These are phyloP conservation scores for Colletotrichum cuscutae DNA, from an alignment of 2,329 filamentous ascomycete species.

Conservation along the genomic window DNA sequence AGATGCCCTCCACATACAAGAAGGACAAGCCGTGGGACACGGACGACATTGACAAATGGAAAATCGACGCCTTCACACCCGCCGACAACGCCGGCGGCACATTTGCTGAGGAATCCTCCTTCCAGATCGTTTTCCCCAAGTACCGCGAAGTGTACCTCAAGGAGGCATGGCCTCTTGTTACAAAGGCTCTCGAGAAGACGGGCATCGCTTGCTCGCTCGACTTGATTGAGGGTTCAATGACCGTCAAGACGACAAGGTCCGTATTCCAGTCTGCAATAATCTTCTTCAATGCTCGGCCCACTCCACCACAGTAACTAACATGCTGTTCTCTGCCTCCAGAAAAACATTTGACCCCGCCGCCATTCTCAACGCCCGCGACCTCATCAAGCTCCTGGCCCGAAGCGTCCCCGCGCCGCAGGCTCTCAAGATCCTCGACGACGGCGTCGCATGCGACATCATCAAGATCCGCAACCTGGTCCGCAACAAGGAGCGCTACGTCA, in stretches of 20 bases:
- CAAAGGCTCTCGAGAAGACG: constrained; percentile 83
- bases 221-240: constrained; percentile 96
- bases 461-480: constrained; percentile 91
- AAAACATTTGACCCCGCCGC: constrained; percentile 93
- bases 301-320: constrained; percentile 2
- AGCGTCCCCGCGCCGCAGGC: constrained; percentile 95
- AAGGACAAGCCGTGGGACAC: constrained; percentile 95
- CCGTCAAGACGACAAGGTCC: constrained; percentile 90
- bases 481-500: constrained; percentile 96
- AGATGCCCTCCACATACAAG: constrained; percentile 89
- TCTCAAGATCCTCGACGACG: constrained; percentile 93
- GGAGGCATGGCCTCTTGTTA: constrained; percentile 93
- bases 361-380: constrained; percentile 91
- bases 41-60: constrained; percentile 98
- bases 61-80: constrained; percentile 86
- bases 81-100: constrained; percentile 87
- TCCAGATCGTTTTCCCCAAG: constrained; percentile 89
- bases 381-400: constrained; percentile 91
- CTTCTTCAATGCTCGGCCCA: constrained; percentile 47
- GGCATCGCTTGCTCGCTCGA: constrained; percentile 94
- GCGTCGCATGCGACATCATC: constrained; percentile 91
- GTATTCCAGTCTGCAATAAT: constrained; percentile 51
- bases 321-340: constrained; percentile 46
- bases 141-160: constrained; percentile 95
- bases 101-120: constrained; percentile 93